Percentiles rank a stretch among this genome's conserved stretches.
phyloP scores from a whole-genome alignment of 2,329 filamentous ascomycete species.

The Botryotinia calthae region DNA sequence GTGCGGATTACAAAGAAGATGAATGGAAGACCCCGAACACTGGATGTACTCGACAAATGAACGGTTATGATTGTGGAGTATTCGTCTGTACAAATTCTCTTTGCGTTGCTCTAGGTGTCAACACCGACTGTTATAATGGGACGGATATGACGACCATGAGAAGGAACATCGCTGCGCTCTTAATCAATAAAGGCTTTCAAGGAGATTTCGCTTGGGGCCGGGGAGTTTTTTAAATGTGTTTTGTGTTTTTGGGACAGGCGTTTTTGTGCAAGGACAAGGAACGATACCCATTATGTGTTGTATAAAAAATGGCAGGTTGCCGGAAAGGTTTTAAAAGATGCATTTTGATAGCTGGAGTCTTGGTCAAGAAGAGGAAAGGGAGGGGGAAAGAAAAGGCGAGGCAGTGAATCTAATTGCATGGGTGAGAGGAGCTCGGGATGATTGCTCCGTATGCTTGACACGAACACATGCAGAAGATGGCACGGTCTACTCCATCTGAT shows the following conservation, averaged over 20 bases:
- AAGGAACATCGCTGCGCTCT: slow-evolving; percentile 59
- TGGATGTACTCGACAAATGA: slow-evolving; percentile 57
- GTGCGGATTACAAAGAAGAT: slow-evolving; percentile 50
- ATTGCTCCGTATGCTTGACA: not conserved
- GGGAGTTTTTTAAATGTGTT: slow-evolving; percentile 21
- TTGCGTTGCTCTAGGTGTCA: slow-evolving; percentile 47
- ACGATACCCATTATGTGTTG: slow-evolving; percentile 29
- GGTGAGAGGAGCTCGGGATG: not conserved
- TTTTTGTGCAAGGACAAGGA: slow-evolving; percentile 23
- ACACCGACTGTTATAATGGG: slow-evolving; percentile 46
- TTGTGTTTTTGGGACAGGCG: slow-evolving; percentile 21
- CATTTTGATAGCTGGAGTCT: slow-evolving; percentile 5
- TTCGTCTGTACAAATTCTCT: slow-evolving; percentile 73
- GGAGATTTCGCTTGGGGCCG: slow-evolving; percentile 50
- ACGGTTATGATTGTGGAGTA: slow-evolving; percentile 73
- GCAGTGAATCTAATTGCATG: not conserved
- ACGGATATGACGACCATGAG: slow-evolving; percentile 59
- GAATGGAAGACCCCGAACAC: slow-evolving; percentile 59
- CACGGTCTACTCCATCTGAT: not conserved
- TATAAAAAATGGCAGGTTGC: slow-evolving; percentile 9
- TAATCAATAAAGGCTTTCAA: slow-evolving; percentile 65
- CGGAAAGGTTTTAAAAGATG: slow-evolving; percentile 4
- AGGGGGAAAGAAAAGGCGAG: not conserved
- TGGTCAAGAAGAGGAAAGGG: not conserved
- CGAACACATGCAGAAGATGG: not conserved